A percentile compares a stretch with the other conserved stretches of the same genome.
These are phyloP conservation scores for Neurospora hispaniola DNA, from an alignment of 495 filamentous ascomycete genomes.

Conservation along the genomic window DNA sequence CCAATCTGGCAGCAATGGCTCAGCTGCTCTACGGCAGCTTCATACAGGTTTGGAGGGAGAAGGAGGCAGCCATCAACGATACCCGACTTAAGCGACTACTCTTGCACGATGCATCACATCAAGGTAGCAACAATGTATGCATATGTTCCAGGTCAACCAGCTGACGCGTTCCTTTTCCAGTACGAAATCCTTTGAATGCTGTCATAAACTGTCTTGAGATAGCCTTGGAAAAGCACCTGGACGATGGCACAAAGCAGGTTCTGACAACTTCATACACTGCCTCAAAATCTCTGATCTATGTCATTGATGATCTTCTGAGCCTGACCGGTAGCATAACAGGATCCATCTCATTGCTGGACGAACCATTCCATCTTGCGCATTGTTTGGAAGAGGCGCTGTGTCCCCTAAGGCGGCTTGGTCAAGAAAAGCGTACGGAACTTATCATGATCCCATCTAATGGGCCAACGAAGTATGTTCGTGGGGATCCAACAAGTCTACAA, in stretches of 20 bases:
- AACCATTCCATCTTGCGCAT: conserved; percentile 53
- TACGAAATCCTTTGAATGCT: conserved; percentile 75
- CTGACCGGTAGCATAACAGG: conserved; percentile 72
- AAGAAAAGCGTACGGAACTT: conserved; percentile 56
- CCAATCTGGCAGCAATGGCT: conserved; percentile 69
- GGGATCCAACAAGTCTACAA: conserved; percentile 59
- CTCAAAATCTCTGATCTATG: conserved; percentile 84
- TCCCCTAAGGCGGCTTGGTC: conserved; percentile 53
- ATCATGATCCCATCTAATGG: conserved; percentile 46
- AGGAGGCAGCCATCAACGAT: conserved; percentile 43
- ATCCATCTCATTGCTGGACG: conserved; percentile 56
- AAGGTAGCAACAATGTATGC: conserved; percentile 5
- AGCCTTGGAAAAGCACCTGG: conserved; percentile 64
- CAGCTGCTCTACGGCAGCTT: conserved; percentile 68
- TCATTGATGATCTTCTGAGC: conserved; percentile 80
- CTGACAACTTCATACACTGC: conserved; percentile 70
- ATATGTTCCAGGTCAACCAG: not conserved
- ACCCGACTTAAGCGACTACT: conserved; percentile 61
- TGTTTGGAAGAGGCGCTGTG: conserved; percentile 60
- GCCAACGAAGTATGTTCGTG: conserved; percentile 50
- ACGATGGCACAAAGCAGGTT: conserved; percentile 64
- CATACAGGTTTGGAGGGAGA: conserved; percentile 76
- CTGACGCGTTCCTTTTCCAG: conserved; percentile 32
- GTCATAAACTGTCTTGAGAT: conserved; percentile 88
- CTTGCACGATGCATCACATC: conserved; percentile 71